A percentile compares a stretch with the other conserved stretches of the same genome.
These are phyloP conservation scores for Colletotrichum navitas DNA, from an alignment of 2,329 filamentous ascomycete genomes.

Conservation along the genomic window DNA sequence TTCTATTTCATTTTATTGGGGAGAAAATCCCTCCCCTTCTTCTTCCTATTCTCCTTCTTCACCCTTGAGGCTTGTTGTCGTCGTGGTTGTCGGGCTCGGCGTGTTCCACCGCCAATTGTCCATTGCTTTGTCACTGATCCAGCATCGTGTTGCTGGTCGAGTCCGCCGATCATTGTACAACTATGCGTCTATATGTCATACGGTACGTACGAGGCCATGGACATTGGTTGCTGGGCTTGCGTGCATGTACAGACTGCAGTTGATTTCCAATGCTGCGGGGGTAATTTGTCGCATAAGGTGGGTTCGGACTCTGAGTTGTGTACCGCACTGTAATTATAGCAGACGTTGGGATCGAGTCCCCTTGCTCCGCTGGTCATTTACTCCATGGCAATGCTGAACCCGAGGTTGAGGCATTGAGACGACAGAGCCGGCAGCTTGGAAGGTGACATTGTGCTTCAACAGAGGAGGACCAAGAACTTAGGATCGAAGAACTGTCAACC, in stretches of 20 bases:
- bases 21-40: too few species aligned
- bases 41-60: neutral
- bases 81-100: neutral
- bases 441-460: constrained; percentile 37
- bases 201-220: constrained; percentile 33
- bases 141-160: constrained; percentile 16
- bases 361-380: constrained; percentile 51
- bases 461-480: constrained; percentile 14
- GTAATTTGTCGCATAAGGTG: neutral
- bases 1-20: too few species aligned
- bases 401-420: constrained; percentile 39
- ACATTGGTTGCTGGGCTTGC: constrained; percentile 26
- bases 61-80: neutral
- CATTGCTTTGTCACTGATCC: constrained; percentile 15
- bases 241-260: constrained; percentile 21
- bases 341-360: constrained; percentile 12
- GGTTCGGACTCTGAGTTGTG: constrained; percentile 22
- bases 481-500: constrained; percentile 20
- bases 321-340: neutral
- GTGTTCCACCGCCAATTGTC: constrained; percentile 30
- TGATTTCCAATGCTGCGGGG: constrained; percentile 9
- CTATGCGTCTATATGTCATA: constrained; percentile 12
- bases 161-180: constrained; percentile 7
- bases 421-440: constrained; percentile 31
- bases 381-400: constrained; percentile 42